Conservation (phyloP, 2,329 filamentous ascomycete genomes). For the Pyrenochaeta sp. region DNA sequence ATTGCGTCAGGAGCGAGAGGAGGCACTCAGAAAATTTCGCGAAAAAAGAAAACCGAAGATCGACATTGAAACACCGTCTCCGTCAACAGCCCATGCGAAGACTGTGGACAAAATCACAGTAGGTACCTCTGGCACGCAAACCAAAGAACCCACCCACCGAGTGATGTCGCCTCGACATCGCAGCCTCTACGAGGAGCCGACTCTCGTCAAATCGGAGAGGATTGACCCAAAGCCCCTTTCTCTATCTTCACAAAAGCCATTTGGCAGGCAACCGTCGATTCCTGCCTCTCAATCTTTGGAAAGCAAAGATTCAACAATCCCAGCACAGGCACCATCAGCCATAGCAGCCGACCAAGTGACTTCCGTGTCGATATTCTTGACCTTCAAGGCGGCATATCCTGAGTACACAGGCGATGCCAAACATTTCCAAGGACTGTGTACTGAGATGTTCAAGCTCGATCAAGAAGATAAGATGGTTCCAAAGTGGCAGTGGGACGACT, state of each 20-base stretch:
- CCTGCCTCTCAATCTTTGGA: no score
- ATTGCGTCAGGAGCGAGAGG: conserved; percentile 18
- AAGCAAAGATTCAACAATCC: no score
- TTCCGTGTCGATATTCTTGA: conserved; percentile 23
- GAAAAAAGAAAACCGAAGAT: conserved; percentile 22
- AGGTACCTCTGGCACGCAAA: not conserved
- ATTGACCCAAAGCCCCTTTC: no score
- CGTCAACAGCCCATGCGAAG: no score
- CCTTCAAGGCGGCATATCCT: conserved; percentile 44
- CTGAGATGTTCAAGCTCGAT: conserved; percentile 36
- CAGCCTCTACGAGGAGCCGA: conserved; percentile 24
- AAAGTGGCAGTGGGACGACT: conserved; percentile 51
- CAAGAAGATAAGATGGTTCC: conserved; percentile 42
- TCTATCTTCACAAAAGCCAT: no score
- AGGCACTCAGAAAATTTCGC: conserved; percentile 19
- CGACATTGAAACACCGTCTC: no score
- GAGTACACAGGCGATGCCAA: conserved; percentile 41
- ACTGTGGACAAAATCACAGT: no score
- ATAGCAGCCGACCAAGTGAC: not conserved
- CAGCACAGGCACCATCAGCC: not conserved
- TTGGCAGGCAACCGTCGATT: no score
- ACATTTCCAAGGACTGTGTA: conserved; percentile 44
- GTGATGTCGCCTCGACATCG: conserved; percentile 28
- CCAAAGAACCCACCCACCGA: not conserved
- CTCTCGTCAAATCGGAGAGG: conserved; percentile 7